These are phyloP conservation scores for Talaromyces pinophilus DNA, from an alignment of 2,329 filamentous ascomycete species.

Conservation along the genomic window DNA sequence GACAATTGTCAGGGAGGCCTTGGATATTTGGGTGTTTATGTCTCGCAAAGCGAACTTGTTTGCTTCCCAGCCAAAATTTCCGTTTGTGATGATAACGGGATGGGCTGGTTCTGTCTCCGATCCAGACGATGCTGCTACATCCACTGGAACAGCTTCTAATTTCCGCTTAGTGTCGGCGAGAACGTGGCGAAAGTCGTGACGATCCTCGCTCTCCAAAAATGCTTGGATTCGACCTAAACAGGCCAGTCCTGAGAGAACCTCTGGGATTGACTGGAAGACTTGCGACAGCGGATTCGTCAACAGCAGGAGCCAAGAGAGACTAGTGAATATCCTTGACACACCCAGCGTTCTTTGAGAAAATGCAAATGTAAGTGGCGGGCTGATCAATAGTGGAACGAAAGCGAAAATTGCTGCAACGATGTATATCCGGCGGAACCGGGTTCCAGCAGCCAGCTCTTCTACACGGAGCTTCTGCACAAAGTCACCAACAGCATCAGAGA, in stretches of 20 bases:
- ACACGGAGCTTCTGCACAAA: constrained; percentile 43
- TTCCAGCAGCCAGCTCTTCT: constrained; percentile 39
- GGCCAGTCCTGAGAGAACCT: constrained; percentile 20
- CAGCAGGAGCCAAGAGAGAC: constrained; percentile 30
- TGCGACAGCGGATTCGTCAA: constrained; percentile 23
- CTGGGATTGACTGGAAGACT: constrained; percentile 28
- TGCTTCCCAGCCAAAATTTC: constrained; percentile 15
- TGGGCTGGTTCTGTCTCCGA: neutral
- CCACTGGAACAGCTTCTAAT: neutral
- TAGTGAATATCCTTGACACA: constrained; percentile 30
- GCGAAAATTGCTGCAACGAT: constrained; percentile 26
- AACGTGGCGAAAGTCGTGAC: constrained; percentile 9
- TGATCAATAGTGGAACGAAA: constrained; percentile 24
- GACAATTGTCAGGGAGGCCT: constrained; percentile 14
- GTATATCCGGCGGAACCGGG: constrained; percentile 31
- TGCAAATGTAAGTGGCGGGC: constrained; percentile 15
- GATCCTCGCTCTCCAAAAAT: constrained; percentile 28
- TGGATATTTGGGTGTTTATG: constrained; percentile 6
- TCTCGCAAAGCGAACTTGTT: constrained; percentile 5
- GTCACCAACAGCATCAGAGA: constrained; percentile 44
- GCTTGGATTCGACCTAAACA: constrained; percentile 32
- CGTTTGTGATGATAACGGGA: neutral
- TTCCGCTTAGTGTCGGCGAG: neutral
- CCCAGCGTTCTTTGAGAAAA: constrained; percentile 21
- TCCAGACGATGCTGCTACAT: neutral